These are phyloP conservation scores for Nevesoporus exiguus DNA, from an alignment of 768 basidiomycete species.

Conservation along the genomic window DNA sequence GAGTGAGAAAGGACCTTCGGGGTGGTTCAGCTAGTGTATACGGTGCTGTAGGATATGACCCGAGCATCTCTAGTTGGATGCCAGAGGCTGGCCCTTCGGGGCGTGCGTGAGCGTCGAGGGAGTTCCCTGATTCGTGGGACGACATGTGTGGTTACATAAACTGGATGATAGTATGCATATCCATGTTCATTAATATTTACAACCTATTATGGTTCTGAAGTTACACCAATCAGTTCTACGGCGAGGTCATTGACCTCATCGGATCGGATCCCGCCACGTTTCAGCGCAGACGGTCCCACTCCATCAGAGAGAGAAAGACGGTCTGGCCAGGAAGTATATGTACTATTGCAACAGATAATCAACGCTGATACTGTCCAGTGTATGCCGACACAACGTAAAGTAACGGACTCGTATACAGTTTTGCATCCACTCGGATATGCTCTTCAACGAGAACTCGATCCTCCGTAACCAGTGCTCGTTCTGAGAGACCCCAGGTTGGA, in stretches of 20 bases:
- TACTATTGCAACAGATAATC: conserved; percentile 1
- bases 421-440: background rate
- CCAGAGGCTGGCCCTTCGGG: conserved; percentile 8
- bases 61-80: conserved; percentile 5
- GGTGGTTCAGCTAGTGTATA: conserved; percentile 29
- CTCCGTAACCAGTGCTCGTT: conserved; percentile 76
- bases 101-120: background rate
- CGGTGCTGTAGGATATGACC: conserved; percentile 10
- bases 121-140: background rate
- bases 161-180: conserved; percentile 7
- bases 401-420: background rate
- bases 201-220: background rate
- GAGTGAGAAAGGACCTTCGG: conserved; percentile 40
- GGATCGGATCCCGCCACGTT: background rate
- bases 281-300: background rate
- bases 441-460: conserved; percentile 64
- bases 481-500: conserved; percentile 71
- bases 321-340: background rate
- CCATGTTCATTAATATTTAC: conserved; percentile 14
- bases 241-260: background rate
- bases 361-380: background rate
- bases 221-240: background rate
- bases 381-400: background rate
- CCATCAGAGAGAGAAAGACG: background rate
- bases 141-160: background rate